Evolutionary conservation across 495 filamentous ascomycete species (phyloP), one percentile per base, ranked within the genome.

Genomic region (Penicillium pulvis): DNA sequence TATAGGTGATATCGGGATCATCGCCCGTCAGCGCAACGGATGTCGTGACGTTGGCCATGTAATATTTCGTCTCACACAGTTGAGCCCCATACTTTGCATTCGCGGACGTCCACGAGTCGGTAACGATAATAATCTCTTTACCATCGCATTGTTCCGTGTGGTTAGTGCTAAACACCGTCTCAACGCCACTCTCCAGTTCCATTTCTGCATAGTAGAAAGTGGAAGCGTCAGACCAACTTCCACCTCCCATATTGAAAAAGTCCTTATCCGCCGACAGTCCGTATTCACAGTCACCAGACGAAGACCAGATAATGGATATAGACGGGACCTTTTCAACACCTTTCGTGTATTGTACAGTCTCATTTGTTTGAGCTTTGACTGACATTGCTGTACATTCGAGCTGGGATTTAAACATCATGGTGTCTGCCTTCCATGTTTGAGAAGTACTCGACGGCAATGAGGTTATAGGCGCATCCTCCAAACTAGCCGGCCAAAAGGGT

Each of bases 401-500:
- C 3, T 68, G 63, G 24, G 60, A 59, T 42, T 64, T 67, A 56
- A 71, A 78, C 47, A 74, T 69, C 2, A 59, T 67, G 12, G 73
- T 76, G 17, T 69, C 58, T n/a, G 62, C 68, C 28, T 54, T 49
- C 75, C 73, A 78, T 16, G 56, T 61, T 41, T 71, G 62, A 3
- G 55, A 51, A 0, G 57, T 35, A 19, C 5, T 56, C 2, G 66
- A 51, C 5, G 74, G 62, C 3, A 70, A 23, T 12, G 69, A 60
- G 0, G 48, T 64, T 19, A 76, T 47, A 1, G 72, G 68, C 1
- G 20, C 59, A 1, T 16, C 26, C 23, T 58, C 26, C 9, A 66
- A 26, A 11, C 57, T 42, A 2, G 66, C 17, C 6, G 75, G 75
- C 75, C 75, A 78, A 35, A 78, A 69, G 0, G 73, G 75, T 2